Percentiles rank a stretch among this genome's conserved stretches.
Evolutionary conservation across 768 basidiomycete genomes (phyloP).

Genomic region (Naganishia antarctica): DNA sequence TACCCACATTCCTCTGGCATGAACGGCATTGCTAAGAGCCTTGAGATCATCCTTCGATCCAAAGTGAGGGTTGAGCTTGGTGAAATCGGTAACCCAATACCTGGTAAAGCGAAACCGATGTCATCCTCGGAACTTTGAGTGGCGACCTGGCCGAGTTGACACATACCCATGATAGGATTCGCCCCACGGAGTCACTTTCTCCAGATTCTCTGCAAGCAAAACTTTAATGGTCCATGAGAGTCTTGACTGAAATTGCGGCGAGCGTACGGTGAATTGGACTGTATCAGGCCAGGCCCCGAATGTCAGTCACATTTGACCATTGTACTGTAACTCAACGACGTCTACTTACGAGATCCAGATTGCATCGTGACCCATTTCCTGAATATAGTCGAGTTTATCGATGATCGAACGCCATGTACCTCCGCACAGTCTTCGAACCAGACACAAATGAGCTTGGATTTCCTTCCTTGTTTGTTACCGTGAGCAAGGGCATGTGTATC

Average conservation of each 20-base stretch:
- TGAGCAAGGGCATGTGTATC: too few relatives aligned
- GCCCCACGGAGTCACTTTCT: slow-evolving; percentile 63
- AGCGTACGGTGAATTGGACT: slow-evolving; percentile 17
- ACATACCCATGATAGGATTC: slow-evolving; percentile 81
- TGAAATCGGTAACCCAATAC: slow-evolving; percentile 53
- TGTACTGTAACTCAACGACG: slow-evolving; percentile 45
- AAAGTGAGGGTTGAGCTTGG: slow-evolving; percentile 64
- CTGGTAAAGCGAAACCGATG: neutral
- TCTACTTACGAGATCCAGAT: slow-evolving; percentile 50
- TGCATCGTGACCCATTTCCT: slow-evolving; percentile 66
- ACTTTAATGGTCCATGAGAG: slow-evolving; percentile 51
- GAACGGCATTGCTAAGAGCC: slow-evolving; percentile 62
- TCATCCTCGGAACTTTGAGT: too few relatives aligned
- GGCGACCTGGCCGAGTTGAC: too few relatives aligned
- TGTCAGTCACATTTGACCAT: neutral
- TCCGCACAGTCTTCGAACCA: slow-evolving; percentile 60
- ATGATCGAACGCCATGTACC: slow-evolving; percentile 71
- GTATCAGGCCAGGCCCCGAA: too few relatives aligned
- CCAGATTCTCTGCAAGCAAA: slow-evolving; percentile 72
- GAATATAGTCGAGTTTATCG: slow-evolving; percentile 76
- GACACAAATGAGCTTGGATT: too few relatives aligned
- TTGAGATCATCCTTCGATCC: slow-evolving; percentile 70
- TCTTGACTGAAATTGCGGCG: neutral
- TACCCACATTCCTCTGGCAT: slow-evolving; percentile 63
- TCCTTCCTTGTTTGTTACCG: too few relatives aligned